Evolutionary conservation across 257 asterid species (phyloP).

Genomic region (Solanum dulcamara): DNA sequence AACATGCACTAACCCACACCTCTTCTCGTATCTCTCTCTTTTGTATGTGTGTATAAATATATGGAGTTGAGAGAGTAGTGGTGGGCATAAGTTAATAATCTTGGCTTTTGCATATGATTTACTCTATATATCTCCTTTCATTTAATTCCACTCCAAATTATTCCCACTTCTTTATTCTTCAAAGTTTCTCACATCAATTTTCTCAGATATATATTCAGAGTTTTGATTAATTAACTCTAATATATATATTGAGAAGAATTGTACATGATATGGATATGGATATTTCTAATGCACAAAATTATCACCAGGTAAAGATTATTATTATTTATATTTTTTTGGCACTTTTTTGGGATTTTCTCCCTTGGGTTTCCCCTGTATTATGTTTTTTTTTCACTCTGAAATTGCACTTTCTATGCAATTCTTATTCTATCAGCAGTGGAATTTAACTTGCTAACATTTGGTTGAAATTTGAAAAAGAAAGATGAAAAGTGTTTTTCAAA

Average conservation of each 20-base stretch:
- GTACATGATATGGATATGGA: neutral
- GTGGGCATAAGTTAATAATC: neutral
- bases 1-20: neutral
- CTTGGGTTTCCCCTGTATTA: neutral
- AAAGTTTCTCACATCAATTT: neutral
- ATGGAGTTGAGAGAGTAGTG: neutral
- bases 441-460: neutral
- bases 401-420: neutral
- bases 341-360: neutral
- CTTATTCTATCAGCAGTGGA: neutral
- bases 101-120: neutral
- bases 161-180: neutral
- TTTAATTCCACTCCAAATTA: neutral
- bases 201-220: neutral
- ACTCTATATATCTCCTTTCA: neutral
- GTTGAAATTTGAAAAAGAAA: neutral
- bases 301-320: neutral
- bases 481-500: neutral
- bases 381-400: neutral
- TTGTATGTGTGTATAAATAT: neutral
- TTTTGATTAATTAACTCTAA: neutral
- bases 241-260: neutral
- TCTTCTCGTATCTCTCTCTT: neutral
- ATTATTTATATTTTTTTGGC: neutral
- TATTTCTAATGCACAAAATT: neutral